Evolutionary conservation across 495 filamentous ascomycete species (phyloP), one percentile per base, ranked within the genome.

Genomic region (Lineolata rhizophorae): DNA sequence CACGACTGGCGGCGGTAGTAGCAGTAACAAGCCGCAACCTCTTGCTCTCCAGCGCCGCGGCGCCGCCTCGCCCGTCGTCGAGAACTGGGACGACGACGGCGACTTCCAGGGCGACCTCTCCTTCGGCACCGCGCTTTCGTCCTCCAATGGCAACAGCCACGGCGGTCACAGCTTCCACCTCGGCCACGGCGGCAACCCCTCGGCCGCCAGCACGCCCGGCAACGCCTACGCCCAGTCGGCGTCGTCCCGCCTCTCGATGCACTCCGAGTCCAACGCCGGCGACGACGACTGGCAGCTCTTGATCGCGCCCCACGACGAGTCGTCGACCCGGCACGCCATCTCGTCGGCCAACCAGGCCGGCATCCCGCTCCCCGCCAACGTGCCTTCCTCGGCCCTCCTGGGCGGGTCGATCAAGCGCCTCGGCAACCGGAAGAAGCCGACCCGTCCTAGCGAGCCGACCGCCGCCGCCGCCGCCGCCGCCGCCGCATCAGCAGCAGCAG

Each of bases 351-450:
- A 72, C 37, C 72, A 70, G 41, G 85, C 81, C 16, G 87, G 87
- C 30, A 93, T 97, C 32, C 85, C 87, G 18, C 72, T 97, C 39
- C 87, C 87, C 12, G 56, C 64, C 17, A 82, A 85, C 47, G 72
- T 95, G 10, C 82, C 87, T n/a, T 67, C 75, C 15, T 91, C 85
- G n/a, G 87, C 87, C 30, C 61, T 97, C 26, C 62, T 91, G 41
- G 87, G 85, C 27, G 87, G 87, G 29, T 83, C 82, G 8, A 97
- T 97, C 48, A 93, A 92, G 57, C 61, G 82, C 46, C 60, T 97
- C 4, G 82, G 82, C 28, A 76, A 71, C 41, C 72, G 72, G 44
- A 87, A 80, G 41, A n/a, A n/a, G n/a, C n/a, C n/a, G n/a, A n/a
- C n/a, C n/a, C n/a, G n/a, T n/a, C n/a, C n/a, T n/a, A n/a, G n/a